These are phyloP conservation scores for Yamadazyma spencermartinsiae DNA, from an alignment of 1,139 yeast species.

Conservation along the genomic window DNA sequence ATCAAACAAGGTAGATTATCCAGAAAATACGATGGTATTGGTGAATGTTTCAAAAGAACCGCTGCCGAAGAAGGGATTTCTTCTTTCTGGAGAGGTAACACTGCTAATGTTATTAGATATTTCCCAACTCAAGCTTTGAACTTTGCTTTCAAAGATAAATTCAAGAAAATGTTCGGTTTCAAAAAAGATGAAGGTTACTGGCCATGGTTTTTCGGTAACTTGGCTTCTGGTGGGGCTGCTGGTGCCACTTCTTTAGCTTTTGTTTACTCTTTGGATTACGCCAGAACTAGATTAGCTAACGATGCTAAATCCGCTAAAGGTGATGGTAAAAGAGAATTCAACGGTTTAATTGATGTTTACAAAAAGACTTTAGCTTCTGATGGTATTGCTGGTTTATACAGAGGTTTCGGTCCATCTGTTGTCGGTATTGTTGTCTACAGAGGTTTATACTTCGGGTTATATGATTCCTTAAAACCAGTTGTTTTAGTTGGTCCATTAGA, in stretches of 20 bases:
- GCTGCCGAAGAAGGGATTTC: conserved; percentile 53
- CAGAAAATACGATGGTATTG: conserved; percentile 50
- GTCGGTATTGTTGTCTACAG: conserved; percentile 55
- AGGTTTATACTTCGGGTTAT: conserved; percentile 57
- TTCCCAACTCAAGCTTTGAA: conserved; percentile 58
- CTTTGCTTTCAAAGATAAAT: conserved; percentile 56
- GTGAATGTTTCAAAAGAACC: conserved; percentile 53
- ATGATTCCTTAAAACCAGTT: conserved; percentile 56
- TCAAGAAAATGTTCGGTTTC: conserved; percentile 53
- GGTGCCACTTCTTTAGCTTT: conserved; percentile 58
- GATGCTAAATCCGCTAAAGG: conserved; percentile 53
- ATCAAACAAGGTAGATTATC: conserved; percentile 55
- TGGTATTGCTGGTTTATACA: conserved; percentile 58
- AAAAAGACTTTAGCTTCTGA: conserved; percentile 54
- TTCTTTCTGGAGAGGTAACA: conserved; percentile 60
- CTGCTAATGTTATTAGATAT: conserved; percentile 56
- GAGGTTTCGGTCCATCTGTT: conserved; percentile 60
- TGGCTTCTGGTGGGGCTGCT: conserved; percentile 58
- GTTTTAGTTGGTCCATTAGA: conserved; percentile 56
- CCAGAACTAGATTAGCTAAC: conserved; percentile 58
- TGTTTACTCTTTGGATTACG: conserved; percentile 56
- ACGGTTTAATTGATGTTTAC: conserved; percentile 56
- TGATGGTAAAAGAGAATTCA: conserved; percentile 51
- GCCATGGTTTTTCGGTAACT: conserved; percentile 55
- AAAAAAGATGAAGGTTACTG: conserved; percentile 52